Percentiles rank a stretch among this genome's conserved stretches.
phyloP scores from a whole-genome alignment of 495 filamentous ascomycete genomes.

The Trichoderma orchidacearum region DNA sequence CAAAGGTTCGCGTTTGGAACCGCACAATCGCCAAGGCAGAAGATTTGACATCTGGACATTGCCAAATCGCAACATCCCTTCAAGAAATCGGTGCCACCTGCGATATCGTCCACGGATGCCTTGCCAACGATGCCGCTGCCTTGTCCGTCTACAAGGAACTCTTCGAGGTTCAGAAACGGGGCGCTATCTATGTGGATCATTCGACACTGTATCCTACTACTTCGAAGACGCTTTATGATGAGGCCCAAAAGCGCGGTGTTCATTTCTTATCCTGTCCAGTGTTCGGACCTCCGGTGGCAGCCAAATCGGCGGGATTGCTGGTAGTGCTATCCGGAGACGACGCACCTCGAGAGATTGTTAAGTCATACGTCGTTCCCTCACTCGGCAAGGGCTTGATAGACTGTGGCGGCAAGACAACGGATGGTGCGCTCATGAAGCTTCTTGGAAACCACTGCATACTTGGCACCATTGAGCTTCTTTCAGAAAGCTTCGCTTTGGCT shows the following conservation, averaged over 20 bases:
- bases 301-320: neutral
- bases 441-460: constrained; percentile 4
- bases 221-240: neutral
- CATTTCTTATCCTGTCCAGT: neutral
- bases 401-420: neutral
- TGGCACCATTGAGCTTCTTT: constrained; percentile 4
- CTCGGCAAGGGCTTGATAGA: neutral
- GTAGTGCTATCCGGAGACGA: neutral
- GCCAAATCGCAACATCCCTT: neutral
- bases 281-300: neutral
- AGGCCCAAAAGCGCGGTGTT: neutral
- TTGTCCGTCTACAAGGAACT: neutral
- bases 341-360: neutral
- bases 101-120: neutral
- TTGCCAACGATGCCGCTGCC: neutral
- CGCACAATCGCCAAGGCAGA: neutral
- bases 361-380: neutral
- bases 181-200: neutral
- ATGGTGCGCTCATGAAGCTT: constrained; percentile 3
- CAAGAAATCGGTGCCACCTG: neutral
- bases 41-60: neutral
- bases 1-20: neutral
- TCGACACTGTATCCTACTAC: neutral
- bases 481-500: constrained; percentile 4
- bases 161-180: neutral